A percentile compares a stretch with the other conserved stretches of the same genome.
Evolutionary conservation across 257 asterid genomes (phyloP).

Genomic region (Solanum pinnatisectum): DNA sequence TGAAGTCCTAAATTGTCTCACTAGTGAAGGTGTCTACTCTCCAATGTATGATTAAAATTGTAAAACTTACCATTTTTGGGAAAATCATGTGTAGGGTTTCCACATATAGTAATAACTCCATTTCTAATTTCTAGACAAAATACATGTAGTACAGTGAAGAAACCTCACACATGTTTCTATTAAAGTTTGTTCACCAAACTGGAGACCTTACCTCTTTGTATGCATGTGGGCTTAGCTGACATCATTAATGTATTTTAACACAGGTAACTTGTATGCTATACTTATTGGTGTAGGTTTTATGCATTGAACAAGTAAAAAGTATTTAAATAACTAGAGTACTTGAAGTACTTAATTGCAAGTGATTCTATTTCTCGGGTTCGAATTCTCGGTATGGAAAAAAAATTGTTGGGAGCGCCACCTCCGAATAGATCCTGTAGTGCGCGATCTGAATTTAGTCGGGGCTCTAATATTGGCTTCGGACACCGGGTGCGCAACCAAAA

Average conservation of each 20-base stretch:
- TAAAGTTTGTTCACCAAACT: slow-evolving; percentile 2
- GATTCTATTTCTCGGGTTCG: too few species aligned
- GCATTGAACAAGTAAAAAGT: not conserved
- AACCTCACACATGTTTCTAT: not conserved
- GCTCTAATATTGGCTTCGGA: too few species aligned
- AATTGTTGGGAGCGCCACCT: too few species aligned
- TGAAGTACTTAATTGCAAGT: not conserved
- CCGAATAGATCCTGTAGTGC: too few species aligned
- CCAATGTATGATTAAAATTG: not conserved
- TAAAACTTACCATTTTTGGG: not conserved
- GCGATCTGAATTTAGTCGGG: too few species aligned
- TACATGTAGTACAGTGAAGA: not conserved
- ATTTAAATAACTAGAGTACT: not conserved
- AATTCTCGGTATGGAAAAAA: too few species aligned
- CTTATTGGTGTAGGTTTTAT: not conserved
- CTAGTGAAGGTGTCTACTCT: not conserved
- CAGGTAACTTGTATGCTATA: not conserved
- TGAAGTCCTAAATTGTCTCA: not conserved
- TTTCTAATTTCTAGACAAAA: not conserved
- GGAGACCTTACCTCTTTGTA: slow-evolving; percentile 17
- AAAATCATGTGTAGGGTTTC: slow-evolving; percentile 1
- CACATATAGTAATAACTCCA: not conserved
- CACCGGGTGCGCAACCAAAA: too few species aligned
- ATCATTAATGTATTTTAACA: not conserved
- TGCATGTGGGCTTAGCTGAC: not conserved